Base-by-base conservation (phyloP, 2,329 filamentous ascomycete genomes). In the Pseudocercospora fuligena region DNA sequence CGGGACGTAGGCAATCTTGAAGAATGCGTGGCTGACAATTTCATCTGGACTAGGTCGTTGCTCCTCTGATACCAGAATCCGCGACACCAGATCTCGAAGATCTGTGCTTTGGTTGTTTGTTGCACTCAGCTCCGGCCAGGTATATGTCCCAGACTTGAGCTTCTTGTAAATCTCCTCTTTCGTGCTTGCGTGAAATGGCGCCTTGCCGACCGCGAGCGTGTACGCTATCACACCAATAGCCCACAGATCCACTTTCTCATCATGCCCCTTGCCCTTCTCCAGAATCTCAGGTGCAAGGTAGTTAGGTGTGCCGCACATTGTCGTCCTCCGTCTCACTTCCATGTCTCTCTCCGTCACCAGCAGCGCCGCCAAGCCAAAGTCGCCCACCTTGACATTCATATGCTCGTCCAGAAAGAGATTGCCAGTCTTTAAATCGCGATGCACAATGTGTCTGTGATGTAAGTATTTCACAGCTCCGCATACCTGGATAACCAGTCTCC, bases 221-320 rank as follows among this genome's bases (percentile, higher is more conserved):
- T 97, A 98, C 89, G 96, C 93, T 78, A 99, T 99, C 72, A 99
- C 95, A 21, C 96, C 95, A 76, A 99, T 85, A 53, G 94, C 97
- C 96, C 96, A 99, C 64, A 99, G 92, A 78, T 99, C 95, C 3
- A 99, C 95, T 84, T 96, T 97, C 77, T 98, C 94, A 72, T 97
- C 95, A 78, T 99, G 95, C 0, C 95, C 95, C 74, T 94, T 93
- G 76, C 92, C 95, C 83, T 95, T 97, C 76, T 97, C 92, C 60
- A 99, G 82, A 68, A 99, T 97, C 77, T 99, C 95, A 0, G 95
- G 95, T 0, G 95, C 95, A 73, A 99, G 97, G 78, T 99, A 99
- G 79, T 99, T 99, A 1, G 95, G 95, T 4, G 95, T 99, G 66
- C 95, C 95, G 74, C 95, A 99, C 66, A 99, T 88, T 6, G 95